phyloP scores from a whole-genome alignment of 2,329 filamentous ascomycete genomes.

The Capronia americana region DNA sequence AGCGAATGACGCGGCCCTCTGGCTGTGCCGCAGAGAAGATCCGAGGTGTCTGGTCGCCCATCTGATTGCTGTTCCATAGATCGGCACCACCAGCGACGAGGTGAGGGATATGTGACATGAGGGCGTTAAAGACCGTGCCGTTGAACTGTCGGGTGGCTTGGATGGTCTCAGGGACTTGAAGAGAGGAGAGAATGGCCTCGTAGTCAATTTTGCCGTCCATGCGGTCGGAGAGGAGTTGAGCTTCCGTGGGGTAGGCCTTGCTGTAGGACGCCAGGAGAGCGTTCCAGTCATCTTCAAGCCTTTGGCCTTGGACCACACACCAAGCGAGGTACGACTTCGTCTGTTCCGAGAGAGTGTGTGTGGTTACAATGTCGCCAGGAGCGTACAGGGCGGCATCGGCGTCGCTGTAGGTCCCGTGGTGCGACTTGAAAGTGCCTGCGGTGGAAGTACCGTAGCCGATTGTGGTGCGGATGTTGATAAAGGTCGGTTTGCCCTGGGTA shows the following conservation, averaged over 20 bases:
- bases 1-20: conserved; percentile 61
- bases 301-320: conserved; percentile 1
- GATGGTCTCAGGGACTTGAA: neutral
- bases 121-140: conserved; percentile 20
- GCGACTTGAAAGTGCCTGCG: conserved; percentile 44
- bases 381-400: conserved; percentile 12
- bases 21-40: conserved; percentile 42
- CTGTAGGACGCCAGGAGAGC: conserved; percentile 1
- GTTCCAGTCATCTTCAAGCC: conserved; percentile 6
- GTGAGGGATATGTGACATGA: conserved; percentile 30
- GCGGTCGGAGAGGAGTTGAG: neutral
- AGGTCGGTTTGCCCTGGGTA: conserved; percentile 59
- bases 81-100: conserved; percentile 38
- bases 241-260: neutral
- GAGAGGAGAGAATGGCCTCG: conserved; percentile 1
- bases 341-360: conserved; percentile 1
- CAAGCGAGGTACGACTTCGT: neutral
- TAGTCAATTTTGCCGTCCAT: conserved; percentile 13
- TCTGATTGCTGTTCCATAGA: conserved; percentile 40
- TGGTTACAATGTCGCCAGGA: neutral
- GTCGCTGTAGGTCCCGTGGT: conserved; percentile 33
- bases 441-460: conserved; percentile 60
- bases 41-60: conserved; percentile 22
- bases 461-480: conserved; percentile 65
- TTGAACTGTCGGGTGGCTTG: conserved; percentile 14